These are phyloP conservation scores for Brettanomyces sp. DNA, from an alignment of 805 yeast species.

Conservation along the genomic window DNA sequence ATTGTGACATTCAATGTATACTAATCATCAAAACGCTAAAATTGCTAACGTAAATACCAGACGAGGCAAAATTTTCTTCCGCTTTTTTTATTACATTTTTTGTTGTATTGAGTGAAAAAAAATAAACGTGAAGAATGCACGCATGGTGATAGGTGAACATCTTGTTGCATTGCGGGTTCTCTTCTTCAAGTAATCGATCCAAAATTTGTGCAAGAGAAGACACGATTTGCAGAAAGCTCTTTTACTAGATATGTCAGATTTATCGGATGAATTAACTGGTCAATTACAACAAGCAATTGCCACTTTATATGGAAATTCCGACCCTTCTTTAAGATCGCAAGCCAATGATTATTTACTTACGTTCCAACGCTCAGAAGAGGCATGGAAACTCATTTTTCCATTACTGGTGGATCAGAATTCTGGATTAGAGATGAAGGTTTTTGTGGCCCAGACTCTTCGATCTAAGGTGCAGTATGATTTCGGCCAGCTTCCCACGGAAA, in stretches of 20 bases:
- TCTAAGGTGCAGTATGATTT: constrained; percentile 80
- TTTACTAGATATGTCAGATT: not conserved
- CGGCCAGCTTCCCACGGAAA: constrained; percentile 57
- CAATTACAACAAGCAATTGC: constrained; percentile 36
- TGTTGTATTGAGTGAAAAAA: too few relatives aligned
- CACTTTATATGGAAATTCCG: constrained; percentile 32
- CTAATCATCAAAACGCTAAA: too few relatives aligned
- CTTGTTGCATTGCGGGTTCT: too few relatives aligned
- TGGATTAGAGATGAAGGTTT: constrained; percentile 54
- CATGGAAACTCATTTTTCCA: constrained; percentile 67
- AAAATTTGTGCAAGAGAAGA: not conserved
- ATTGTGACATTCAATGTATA: too few relatives aligned
- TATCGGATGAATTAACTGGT: not conserved
- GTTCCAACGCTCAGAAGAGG: constrained; percentile 74
- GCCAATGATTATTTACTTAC: constrained; percentile 55
- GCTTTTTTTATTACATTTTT: too few relatives aligned
- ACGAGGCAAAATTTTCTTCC: too few relatives aligned
- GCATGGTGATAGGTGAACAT: too few relatives aligned
- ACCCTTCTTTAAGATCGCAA: constrained; percentile 28
- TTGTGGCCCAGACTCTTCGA: constrained; percentile 86
- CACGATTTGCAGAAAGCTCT: not conserved
- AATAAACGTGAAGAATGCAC: too few relatives aligned
- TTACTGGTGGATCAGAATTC: constrained; percentile 31
- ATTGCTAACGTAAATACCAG: too few relatives aligned
- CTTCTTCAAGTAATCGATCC: too few relatives aligned